These are phyloP conservation scores for Globisporangium viniferum DNA, from an alignment of 352 stramenopile species.

Conservation along the genomic window DNA sequence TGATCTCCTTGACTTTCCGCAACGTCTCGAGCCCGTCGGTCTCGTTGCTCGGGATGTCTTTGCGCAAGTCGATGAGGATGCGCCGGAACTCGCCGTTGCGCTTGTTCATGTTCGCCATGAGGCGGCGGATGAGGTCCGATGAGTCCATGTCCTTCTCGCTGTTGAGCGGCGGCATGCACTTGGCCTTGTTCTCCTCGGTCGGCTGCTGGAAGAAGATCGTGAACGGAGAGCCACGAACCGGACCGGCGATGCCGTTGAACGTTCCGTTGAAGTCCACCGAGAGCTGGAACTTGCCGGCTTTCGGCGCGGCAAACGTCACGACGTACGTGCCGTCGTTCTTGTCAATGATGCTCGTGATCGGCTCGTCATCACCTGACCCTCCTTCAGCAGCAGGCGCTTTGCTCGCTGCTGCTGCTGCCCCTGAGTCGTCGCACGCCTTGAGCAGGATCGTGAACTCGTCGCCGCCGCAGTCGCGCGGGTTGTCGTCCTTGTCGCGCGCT, in stretches of 20 bases:
- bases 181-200: slow-evolving; percentile 69
- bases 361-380: slow-evolving; percentile 22
- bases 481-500: slow-evolving; percentile 86
- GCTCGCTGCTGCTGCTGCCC: slow-evolving; percentile 24
- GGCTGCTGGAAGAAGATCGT: slow-evolving; percentile 38
- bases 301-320: slow-evolving; percentile 86
- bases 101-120: slow-evolving; percentile 85
- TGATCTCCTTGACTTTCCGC: slow-evolving; percentile 83
- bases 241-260: slow-evolving; percentile 91
- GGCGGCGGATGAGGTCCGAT: slow-evolving; percentile 56
- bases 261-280: slow-evolving; percentile 91
- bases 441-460: slow-evolving; percentile 91
- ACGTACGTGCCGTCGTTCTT: slow-evolving; percentile 94
- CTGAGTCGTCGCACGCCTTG: slow-evolving; percentile 27
- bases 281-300: slow-evolving; percentile 83
- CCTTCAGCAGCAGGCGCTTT: slow-evolving; percentile 14
- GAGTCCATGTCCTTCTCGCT: slow-evolving; percentile 77
- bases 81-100: slow-evolving; percentile 80
- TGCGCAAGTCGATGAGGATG: slow-evolving; percentile 73
- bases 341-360: slow-evolving; percentile 64
- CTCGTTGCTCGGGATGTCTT: slow-evolving; percentile 81
- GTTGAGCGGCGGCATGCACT: slow-evolving; percentile 65
- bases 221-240: slow-evolving; percentile 93
- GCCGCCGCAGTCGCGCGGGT: slow-evolving; percentile 90
- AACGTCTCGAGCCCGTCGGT: slow-evolving; percentile 75